Conservation (phyloP, 495 filamentous ascomycete genomes). For the Tirmania nivea region DNA sequence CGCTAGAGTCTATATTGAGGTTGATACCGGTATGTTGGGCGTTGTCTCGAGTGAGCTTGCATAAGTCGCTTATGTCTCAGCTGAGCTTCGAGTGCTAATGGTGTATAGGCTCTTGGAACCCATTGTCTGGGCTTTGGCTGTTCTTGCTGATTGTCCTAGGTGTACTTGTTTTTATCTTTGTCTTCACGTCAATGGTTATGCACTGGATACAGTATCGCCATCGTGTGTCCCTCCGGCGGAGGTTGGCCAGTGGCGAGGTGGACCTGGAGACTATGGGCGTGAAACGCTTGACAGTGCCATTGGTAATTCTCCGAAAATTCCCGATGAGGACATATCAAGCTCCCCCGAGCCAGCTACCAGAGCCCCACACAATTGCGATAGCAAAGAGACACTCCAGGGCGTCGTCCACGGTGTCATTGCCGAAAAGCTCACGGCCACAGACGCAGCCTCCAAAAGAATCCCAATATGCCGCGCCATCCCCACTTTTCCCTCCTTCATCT, state of each 20-base stretch:
- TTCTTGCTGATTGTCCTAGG: slow-evolving; percentile 64
- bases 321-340: slow-evolving; percentile 49
- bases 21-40: slow-evolving; percentile 36
- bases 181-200: slow-evolving; percentile 45
- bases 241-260: slow-evolving; percentile 52
- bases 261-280: slow-evolving; percentile 62
- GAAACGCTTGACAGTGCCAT: slow-evolving; percentile 48
- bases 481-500: not conserved
- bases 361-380: slow-evolving; percentile 2
- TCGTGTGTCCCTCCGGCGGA: slow-evolving; percentile 38
- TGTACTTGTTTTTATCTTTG: slow-evolving; percentile 43
- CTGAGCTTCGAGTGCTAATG: too few relatives aligned
- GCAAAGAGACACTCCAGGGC: slow-evolving; percentile 11
- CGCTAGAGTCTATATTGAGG: slow-evolving; percentile 37
- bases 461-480: slow-evolving; percentile 4
- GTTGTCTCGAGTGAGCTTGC: slow-evolving; percentile 29
- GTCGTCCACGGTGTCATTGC: not conserved
- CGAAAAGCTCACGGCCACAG: not conserved
- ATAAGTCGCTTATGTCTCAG: too few relatives aligned
- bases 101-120: slow-evolving; percentile 20
- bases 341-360: slow-evolving; percentile 3
- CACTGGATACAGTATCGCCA: slow-evolving; percentile 48
- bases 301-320: slow-evolving; percentile 41
- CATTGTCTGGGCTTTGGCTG: slow-evolving; percentile 53
- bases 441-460: slow-evolving; percentile 3